Percentiles rank a stretch among this genome's conserved stretches.
These are phyloP conservation scores for Collybia sp. DNA, from an alignment of 768 basidiomycete species.

Conservation along the genomic window DNA sequence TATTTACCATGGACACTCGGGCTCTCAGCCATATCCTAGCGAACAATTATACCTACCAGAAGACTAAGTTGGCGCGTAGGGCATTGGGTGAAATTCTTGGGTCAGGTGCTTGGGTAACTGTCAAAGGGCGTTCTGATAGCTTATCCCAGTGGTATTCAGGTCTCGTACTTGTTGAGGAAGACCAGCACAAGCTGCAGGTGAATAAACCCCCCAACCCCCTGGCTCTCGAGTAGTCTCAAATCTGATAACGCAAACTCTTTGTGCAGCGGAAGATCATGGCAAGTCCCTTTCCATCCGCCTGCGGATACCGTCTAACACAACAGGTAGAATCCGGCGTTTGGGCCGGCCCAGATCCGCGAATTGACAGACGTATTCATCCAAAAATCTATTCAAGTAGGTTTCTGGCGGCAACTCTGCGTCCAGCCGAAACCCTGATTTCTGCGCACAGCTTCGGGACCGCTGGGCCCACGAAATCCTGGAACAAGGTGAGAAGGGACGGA, in stretches of 20 bases:
- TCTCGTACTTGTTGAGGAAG: slow-evolving; percentile 44
- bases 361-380: slow-evolving; percentile 52
- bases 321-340: slow-evolving; percentile 64
- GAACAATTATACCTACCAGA: slow-evolving; percentile 52
- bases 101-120: slow-evolving; percentile 17
- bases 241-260: not conserved
- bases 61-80: slow-evolving; percentile 36
- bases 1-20: slow-evolving; percentile 57
- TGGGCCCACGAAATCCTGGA: slow-evolving; percentile 31
- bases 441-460: slow-evolving; percentile 45
- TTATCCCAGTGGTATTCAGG: slow-evolving; percentile 24
- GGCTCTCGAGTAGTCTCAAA: not conserved
- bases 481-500: slow-evolving; percentile 19
- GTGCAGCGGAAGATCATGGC: slow-evolving; percentile 41
- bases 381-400: slow-evolving; percentile 45
- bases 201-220: not conserved
- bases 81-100: slow-evolving; percentile 39
- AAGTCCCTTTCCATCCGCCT: not conserved
- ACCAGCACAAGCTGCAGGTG: slow-evolving; percentile 43
- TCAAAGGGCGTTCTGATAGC: not conserved
- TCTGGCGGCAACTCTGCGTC: not conserved
- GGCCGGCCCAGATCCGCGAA: slow-evolving; percentile 51
- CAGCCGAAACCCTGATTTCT: not conserved
- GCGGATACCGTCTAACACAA: slow-evolving; percentile 1
- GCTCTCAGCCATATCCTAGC: slow-evolving; percentile 63